A percentile compares a stretch with the other conserved stretches of the same genome.
phyloP scores from a whole-genome alignment of 225 moss, liverwort and hornwort species.

The Straminergon stramineum region DNA sequence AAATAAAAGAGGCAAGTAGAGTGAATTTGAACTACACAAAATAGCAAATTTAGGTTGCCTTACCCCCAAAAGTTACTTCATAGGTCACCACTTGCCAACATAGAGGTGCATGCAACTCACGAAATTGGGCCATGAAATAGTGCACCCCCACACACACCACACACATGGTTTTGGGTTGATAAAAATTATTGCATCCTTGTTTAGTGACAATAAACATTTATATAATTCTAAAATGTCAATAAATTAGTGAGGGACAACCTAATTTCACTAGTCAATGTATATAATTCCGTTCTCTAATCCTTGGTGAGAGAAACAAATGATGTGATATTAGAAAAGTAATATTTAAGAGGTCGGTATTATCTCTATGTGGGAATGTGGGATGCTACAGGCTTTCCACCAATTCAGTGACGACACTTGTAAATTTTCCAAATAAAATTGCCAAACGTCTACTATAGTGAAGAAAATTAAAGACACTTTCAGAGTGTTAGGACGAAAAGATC shows the following conservation, averaged over 20 bases:
- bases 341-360: not conserved
- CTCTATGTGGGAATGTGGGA: not conserved
- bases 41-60: not conserved
- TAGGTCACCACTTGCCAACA: rapidly evolving
- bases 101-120: rapidly evolving
- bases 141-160: not conserved
- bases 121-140: rapidly evolving
- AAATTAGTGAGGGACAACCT: not conserved
- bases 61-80: not conserved
- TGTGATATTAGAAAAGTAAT: not conserved
- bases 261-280: not conserved
- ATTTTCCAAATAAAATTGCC: not conserved
- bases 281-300: too few species aligned
- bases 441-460: not conserved
- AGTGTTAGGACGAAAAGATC: not conserved
- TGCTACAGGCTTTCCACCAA: not conserved
- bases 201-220: not conserved
- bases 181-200: not conserved
- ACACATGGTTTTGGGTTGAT: not conserved
- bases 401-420: too few species aligned
- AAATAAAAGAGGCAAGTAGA: rapidly evolving
- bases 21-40: not conserved
- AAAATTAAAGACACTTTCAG: not conserved
- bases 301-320: too few species aligned
- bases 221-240: not conserved